Evolutionary conservation across 2,329 filamentous ascomycete species (phyloP), one percentile per base, ranked within the genome.

Genomic region (Cercospora citrullina): DNA sequence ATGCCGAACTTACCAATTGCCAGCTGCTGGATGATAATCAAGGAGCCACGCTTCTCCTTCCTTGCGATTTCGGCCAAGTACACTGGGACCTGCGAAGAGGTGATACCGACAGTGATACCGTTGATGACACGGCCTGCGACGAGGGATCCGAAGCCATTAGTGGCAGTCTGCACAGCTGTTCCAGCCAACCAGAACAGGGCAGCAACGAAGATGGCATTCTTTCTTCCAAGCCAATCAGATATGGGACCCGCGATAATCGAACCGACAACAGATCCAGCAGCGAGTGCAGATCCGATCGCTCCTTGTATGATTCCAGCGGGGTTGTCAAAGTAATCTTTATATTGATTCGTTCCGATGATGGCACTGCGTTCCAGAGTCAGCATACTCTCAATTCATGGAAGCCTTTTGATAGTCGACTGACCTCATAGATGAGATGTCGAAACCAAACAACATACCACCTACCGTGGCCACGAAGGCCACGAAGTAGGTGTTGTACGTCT

Each of bases 401-500:
- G 42, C n/a, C 8, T 6, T 18, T 1, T 21, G 2, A 8, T 33
- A 5, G 9, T 8, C n/a, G 10, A 36, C 55, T 33, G 16, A 59
- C 55, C 55, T 68, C 66, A 70, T 66, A 30, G 64, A 64, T 26
- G 33, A 42, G 36, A 66, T 68, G 51, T 87, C 85, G 72, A 87
- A 87, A 64, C 85, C 85, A 68, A 87, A 87, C 14, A 75, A 66
- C 80, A 83, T 82, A 21, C 84, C 85, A 51, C 84, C 85, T 45
- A 86, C 79, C 0, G 84, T 87, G 65, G 84, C 81, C 60, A 87
- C 80, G 57, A 82, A 76, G 21, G 84, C 84, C 65, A 86, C 78
- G 69, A 86, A 84, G 74, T 85, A 84, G 68, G 82, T 80, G 78
- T 86, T 87, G 77, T 85, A 85, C 66, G 84, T 82, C 75, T 85